A percentile compares a stretch with the other conserved stretches of the same genome.
Conservation (phyloP, 805 yeast genomes). For the Tetrapisispora fleetii region DNA sequence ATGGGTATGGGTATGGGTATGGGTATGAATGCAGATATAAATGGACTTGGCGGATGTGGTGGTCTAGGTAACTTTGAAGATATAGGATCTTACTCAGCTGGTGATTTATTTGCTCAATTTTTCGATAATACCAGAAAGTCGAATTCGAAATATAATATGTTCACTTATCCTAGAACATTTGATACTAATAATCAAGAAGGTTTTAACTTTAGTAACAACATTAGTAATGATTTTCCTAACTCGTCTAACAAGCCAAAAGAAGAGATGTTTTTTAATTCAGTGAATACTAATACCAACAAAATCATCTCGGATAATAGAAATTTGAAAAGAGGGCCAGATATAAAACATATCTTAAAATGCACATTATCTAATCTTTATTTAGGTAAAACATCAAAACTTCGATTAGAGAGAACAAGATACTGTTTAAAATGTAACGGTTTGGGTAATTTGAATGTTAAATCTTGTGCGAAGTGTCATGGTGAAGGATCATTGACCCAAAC, state of each 20-base stretch:
- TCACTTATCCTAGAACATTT: neutral
- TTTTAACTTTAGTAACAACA: too few relatives aligned
- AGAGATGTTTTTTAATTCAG: neutral
- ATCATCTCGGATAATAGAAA: neutral
- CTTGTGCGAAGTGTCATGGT: constrained; percentile 36
- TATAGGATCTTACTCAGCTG: constrained; percentile 16
- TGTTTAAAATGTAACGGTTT: constrained; percentile 44
- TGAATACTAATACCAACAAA: neutral
- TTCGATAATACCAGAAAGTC: constrained; percentile 11
- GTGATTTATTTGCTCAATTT: constrained; percentile 24
- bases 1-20: constrained; percentile 4
- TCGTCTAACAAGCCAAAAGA: neutral
- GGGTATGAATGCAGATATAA: too few relatives aligned
- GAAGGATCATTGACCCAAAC: constrained; percentile 34
- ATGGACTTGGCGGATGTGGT: neutral
- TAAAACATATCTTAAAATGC: constrained; percentile 45
- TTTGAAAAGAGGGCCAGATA: constrained; percentile 37
- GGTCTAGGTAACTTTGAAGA: neutral
- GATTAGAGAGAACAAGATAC: constrained; percentile 39
- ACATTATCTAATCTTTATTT: constrained; percentile 45
- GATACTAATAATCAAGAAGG: neutral
- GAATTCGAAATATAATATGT: neutral
- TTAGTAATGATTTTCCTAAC: neutral
- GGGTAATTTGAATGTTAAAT: constrained; percentile 34
- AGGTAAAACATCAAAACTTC: constrained; percentile 49